Evolutionary conservation across 345 rosid genomes (phyloP).

Genomic region (Gossypium bickii): DNA sequence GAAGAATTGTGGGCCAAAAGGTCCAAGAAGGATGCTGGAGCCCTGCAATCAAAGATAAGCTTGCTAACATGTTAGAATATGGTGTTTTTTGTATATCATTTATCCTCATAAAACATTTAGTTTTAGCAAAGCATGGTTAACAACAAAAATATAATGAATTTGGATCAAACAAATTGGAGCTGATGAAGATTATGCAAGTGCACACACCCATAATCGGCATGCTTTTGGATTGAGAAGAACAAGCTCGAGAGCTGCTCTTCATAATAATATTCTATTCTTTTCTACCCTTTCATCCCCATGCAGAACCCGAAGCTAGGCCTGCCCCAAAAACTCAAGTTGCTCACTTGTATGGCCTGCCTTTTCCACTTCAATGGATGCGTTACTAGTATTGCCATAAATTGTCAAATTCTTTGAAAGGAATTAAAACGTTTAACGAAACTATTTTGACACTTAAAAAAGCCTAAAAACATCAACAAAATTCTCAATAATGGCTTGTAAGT

Average conservation of each 20-base stretch:
- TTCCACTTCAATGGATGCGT: constrained; percentile 87
- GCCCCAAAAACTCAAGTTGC: constrained; percentile 88
- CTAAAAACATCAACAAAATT: too few relatives aligned
- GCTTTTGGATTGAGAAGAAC: constrained; percentile 6
- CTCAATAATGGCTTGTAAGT: too few relatives aligned
- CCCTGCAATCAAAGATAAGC: constrained; percentile 46
- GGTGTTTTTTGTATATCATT: background rate
- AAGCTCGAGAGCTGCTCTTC: constrained; percentile 13
- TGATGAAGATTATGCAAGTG: constrained; percentile 12
- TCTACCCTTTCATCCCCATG: constrained; percentile 57
- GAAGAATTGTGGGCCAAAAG: constrained; percentile 74
- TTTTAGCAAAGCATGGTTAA: background rate
- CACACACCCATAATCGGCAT: constrained; percentile 12
- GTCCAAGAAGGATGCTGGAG: constrained; percentile 68
- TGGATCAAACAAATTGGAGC: constrained; percentile 11
- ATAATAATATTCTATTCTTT: constrained; percentile 12
- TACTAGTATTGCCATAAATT: constrained; percentile 87
- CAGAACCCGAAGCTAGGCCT: constrained; percentile 95
- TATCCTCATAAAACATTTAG: background rate
- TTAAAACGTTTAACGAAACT: too few relatives aligned
- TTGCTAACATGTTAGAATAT: constrained; percentile 11
- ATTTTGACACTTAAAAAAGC: too few relatives aligned
- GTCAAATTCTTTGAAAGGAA: constrained; percentile 41
- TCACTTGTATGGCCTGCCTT: constrained; percentile 61
- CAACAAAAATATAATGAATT: background rate